Conservation (phyloP, 768 basidiomycete genomes). For the Hericium erinaceus region DNA sequence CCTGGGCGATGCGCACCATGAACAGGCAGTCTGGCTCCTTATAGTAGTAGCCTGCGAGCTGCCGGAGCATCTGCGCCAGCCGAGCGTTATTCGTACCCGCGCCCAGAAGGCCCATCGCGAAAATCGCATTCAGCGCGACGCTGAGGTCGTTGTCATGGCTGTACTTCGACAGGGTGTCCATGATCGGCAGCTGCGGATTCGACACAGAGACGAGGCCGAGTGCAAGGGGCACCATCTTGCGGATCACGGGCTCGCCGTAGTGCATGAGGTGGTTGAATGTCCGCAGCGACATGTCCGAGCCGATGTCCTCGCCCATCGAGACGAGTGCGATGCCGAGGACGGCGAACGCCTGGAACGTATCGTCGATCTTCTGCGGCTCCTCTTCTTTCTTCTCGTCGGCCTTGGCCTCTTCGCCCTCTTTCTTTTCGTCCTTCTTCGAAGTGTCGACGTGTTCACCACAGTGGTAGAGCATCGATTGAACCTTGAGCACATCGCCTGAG, state of each 20-base stretch:
- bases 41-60: conserved; percentile 95
- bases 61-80: conserved; percentile 93
- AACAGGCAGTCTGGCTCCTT: conserved; percentile 97
- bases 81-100: conserved; percentile 99
- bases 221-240: conserved; percentile 89
- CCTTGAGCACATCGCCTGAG: conserved; percentile 88
- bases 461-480: conserved; percentile 86
- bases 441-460: conserved; percentile 84
- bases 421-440: conserved; percentile 27
- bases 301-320: conserved; percentile 97
- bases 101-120: conserved; percentile 97
- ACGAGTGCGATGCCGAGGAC: conserved; percentile 91
- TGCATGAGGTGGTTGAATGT: conserved; percentile 99
- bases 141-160: conserved; percentile 97
- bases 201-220: conserved; percentile 92
- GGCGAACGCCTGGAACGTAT: conserved; percentile 86
- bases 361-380: conserved; percentile 43
- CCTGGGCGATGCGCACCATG: conserved; percentile 92
- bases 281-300: conserved; percentile 93
- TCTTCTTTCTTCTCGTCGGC: conserved; percentile 52
- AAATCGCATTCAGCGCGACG: conserved; percentile 94
- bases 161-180: conserved; percentile 97
- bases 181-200: conserved; percentile 87
- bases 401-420: conserved; percentile 52
- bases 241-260: conserved; percentile 89